These are phyloP conservation scores for Prunus armeniaca DNA, from an alignment of 306 rosid species.

Conservation along the genomic window DNA sequence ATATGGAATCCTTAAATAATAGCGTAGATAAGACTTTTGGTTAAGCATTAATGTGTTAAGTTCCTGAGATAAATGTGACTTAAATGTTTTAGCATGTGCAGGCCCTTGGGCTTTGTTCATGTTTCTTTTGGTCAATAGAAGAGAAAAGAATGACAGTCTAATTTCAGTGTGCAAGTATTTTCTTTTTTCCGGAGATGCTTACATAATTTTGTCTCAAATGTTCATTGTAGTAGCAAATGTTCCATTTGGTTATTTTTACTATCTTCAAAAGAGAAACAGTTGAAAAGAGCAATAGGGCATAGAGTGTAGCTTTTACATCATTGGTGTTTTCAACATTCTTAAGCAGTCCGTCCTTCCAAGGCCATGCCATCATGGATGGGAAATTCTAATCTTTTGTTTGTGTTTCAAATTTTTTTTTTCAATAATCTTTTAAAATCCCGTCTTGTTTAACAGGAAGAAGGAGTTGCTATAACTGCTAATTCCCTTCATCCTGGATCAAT, in stretches of 20 bases:
- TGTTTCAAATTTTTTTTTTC: background rate
- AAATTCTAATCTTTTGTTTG: background rate
- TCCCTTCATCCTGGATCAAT: conserved; percentile 34
- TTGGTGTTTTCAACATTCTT: background rate
- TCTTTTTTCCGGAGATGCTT: no score
- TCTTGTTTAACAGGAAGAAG: conserved; percentile 23
- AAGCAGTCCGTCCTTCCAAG: background rate
- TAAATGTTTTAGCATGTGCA: background rate
- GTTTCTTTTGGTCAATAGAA: background rate
- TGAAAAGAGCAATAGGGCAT: background rate
- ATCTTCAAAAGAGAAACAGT: background rate
- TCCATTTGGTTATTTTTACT: background rate
- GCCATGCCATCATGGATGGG: background rate
- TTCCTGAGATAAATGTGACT: background rate
- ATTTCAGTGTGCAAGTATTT: background rate
- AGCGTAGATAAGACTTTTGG: background rate
- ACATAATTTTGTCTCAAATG: background rate
- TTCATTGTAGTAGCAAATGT: background rate
- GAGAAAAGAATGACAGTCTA: background rate
- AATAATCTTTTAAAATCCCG: background rate
- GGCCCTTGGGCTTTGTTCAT: background rate
- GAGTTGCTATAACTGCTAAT: conserved; percentile 27
- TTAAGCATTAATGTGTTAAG: background rate
- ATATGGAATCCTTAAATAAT: background rate
- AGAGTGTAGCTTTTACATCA: background rate